phyloP scores from a whole-genome alignment of 257 asterid species.

The Ilex aquifolium region DNA sequence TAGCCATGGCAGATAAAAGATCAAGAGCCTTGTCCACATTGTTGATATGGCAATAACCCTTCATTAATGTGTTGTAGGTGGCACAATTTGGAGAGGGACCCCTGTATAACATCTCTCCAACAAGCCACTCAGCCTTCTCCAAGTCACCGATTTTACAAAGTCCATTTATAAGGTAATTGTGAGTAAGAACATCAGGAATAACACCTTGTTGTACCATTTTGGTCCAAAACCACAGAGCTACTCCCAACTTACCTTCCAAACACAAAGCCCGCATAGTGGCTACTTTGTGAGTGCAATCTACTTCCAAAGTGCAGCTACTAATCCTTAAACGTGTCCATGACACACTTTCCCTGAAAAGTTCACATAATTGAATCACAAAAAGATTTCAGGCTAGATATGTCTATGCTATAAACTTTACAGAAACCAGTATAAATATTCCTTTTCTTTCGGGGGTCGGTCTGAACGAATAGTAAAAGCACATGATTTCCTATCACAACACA shows the following conservation, averaged over 20 bases:
- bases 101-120: slow-evolving; percentile 48
- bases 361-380: not conserved
- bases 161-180: slow-evolving; percentile 67
- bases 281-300: slow-evolving; percentile 21
- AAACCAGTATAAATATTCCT: no score
- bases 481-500: no score
- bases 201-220: slow-evolving; percentile 41
- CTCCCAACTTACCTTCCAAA: slow-evolving; percentile 55
- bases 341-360: slow-evolving; percentile 41
- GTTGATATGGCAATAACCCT: slow-evolving; percentile 56
- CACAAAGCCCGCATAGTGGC: slow-evolving; percentile 52
- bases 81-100: slow-evolving; percentile 77
- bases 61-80: slow-evolving; percentile 76
- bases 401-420: no score
- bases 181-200: slow-evolving; percentile 56
- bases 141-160: slow-evolving; percentile 65
- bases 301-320: slow-evolving; percentile 21
- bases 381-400: no score
- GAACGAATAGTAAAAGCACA: no score
- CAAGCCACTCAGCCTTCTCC: slow-evolving; percentile 59
- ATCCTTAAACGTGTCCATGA: slow-evolving; percentile 28
- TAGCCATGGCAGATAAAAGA: slow-evolving; percentile 54
- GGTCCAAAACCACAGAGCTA: slow-evolving; percentile 54
- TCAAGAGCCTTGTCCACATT: slow-evolving; percentile 57
- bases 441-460: no score